Percentiles rank a stretch among this genome's conserved stretches.
Conservation (phyloP, 441 rosid species). For the Pelargonium citronellum region DNA sequence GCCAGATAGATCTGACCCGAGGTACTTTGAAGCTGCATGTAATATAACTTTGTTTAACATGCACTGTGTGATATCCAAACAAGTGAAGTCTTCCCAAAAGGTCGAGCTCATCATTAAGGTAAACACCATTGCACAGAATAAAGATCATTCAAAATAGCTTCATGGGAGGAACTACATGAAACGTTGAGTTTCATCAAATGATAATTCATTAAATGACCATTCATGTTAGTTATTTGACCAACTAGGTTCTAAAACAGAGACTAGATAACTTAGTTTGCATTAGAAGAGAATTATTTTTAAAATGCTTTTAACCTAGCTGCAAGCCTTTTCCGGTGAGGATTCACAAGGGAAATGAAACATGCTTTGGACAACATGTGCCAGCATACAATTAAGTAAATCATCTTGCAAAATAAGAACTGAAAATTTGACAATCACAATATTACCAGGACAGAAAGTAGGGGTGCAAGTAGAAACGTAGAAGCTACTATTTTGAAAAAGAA, state of each 20-base stretch:
- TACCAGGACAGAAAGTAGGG: background rate
- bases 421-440: background rate
- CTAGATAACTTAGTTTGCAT: slow-evolving; percentile 2
- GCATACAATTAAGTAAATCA: background rate
- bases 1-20: slow-evolving; percentile 40
- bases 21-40: slow-evolving; percentile 48
- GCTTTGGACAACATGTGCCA: background rate
- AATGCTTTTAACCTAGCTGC: background rate
- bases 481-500: background rate
- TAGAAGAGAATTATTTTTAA: background rate
- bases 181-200: background rate
- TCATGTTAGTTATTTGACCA: background rate
- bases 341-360: background rate
- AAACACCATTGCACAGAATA: slow-evolving; percentile 10
- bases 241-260: background rate
- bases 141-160: background rate
- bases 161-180: background rate
- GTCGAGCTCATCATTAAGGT: slow-evolving; percentile 48
- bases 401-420: background rate
- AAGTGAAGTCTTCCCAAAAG: slow-evolving; percentile 81
- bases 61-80: slow-evolving; percentile 83
- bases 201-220: background rate
- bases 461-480: background rate
- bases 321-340: background rate
- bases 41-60: slow-evolving; percentile 59